A percentile compares a stretch with the other conserved stretches of the same genome.
Evolutionary conservation across 192 early-diverging fungal genomes (phyloP).

Genomic region (Obelidium mucronatum): DNA sequence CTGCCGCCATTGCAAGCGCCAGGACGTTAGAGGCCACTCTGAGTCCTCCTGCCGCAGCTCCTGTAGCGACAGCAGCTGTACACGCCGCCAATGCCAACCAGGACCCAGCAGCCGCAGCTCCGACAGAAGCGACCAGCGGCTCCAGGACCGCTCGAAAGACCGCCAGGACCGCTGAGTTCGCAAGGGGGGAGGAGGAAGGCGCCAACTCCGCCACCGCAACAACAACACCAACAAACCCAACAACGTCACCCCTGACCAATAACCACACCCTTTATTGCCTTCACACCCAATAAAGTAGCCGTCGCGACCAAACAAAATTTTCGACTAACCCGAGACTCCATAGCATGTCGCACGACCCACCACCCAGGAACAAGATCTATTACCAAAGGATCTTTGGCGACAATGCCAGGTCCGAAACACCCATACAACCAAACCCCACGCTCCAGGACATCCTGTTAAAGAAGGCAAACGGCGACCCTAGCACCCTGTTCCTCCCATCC

Average conservation of each 20-base stretch:
- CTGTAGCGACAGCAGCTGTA: neutral
- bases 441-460: neutral
- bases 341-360: neutral
- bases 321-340: neutral
- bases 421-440: neutral
- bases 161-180: neutral
- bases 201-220: too few species aligned
- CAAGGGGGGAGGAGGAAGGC: too few species aligned
- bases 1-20: neutral
- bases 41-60: neutral
- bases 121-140: too few species aligned
- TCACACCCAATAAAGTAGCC: neutral
- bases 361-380: too few species aligned
- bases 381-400: slow-evolving; percentile 10
- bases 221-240: too few species aligned
- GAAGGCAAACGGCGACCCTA: neutral
- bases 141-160: neutral
- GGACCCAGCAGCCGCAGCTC: neutral
- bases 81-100: neutral
- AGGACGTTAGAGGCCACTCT: neutral
- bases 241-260: neutral
- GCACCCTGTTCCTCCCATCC: neutral
- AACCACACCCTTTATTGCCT: neutral
- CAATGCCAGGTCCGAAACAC: neutral
- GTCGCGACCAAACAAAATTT: neutral